Base-by-base conservation (phyloP, 352 stramenopile genomes). In the Globisporangium canariense region DNA sequence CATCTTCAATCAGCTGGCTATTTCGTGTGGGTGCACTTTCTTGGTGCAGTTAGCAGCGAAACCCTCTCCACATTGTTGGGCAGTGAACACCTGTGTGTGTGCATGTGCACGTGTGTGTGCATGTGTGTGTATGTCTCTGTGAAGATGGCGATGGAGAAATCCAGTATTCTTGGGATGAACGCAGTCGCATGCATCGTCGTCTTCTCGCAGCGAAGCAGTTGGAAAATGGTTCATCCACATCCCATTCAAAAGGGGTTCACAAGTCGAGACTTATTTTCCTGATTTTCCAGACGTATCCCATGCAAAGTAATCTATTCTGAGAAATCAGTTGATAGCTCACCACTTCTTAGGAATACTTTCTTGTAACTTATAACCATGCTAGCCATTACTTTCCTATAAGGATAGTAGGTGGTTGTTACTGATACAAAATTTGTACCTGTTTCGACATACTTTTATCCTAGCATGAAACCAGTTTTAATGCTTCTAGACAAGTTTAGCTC, bases 281-380 rank as follows among this genome's bases (percentile, higher is more conserved):
- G 57, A 62, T 62, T 62, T 52, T 38, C 55, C 25, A 47, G 41
- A 20, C 25, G 14, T 34, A 62, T 60, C 54, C 30, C 54, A 60
- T 60, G 54, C n/a, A 41, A 62, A 62, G 56, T 62, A 53, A 54
- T 62, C 16, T 60, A 60, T 62, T 32, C 14, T 28, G 25, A 58
- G 18, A 58, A 58, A 58, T 58, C 51, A 58, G 51, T 43, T 49
- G 14, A 4, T 47, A 47, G 14, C 13, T 3, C 9, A 20, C 4
- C 2, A 10, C 1, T 47, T 20, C 7, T 20, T 47, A 20, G 20
- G 14, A 3, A 47, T 47, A 20, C 0, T 20, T 22, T 20, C 3
- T 18, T 9, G 13, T 20, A 47, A 2, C 11, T 4, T 14, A 1
- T 45, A 18, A 18, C 38, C 11, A 9, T 22, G 4, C 14, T 47